A percentile compares a stretch with the other conserved stretches of the same genome.
Conservation (phyloP, 2,329 filamentous ascomycete genomes). For the Nannizziopsis barbatae region DNA sequence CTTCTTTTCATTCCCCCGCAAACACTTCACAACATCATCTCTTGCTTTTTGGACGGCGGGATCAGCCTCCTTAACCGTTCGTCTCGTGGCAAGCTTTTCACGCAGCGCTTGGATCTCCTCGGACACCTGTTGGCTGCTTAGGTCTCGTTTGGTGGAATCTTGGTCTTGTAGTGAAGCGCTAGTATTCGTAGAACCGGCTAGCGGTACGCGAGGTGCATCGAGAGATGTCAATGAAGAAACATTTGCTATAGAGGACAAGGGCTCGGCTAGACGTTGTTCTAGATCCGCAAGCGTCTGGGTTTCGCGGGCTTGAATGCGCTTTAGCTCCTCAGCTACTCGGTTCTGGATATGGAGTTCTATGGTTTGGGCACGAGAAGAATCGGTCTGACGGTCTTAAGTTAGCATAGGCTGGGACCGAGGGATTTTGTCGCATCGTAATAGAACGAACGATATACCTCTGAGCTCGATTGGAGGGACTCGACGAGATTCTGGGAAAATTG, state of each 20-base stretch:
- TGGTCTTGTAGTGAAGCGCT: conserved; percentile 12
- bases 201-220: conserved; percentile 35
- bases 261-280: conserved; percentile 47
- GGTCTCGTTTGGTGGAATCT: conserved; percentile 12
- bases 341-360: conserved; percentile 79
- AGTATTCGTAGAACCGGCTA: conserved; percentile 23
- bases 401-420: too few relatives aligned
- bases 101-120: conserved; percentile 48
- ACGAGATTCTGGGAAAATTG: conserved; percentile 71
- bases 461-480: conserved; percentile 69
- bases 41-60: conserved; percentile 63
- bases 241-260: conserved; percentile 18
- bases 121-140: conserved; percentile 43
- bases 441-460: conserved; percentile 53
- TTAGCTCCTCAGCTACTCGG: conserved; percentile 76
- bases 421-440: not conserved
- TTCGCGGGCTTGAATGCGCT: conserved; percentile 62
- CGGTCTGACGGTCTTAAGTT: conserved; percentile 51
- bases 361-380: conserved; percentile 70
- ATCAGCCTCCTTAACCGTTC: conserved; percentile 54
- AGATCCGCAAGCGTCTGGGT: conserved; percentile 56
- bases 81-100: conserved; percentile 49
- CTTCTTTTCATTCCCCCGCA: conserved; percentile 72
- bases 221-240: conserved; percentile 19
- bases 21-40: conserved; percentile 63